Conservation (phyloP, 169 alveolate species). For the Cystoisospora suis region DNA sequence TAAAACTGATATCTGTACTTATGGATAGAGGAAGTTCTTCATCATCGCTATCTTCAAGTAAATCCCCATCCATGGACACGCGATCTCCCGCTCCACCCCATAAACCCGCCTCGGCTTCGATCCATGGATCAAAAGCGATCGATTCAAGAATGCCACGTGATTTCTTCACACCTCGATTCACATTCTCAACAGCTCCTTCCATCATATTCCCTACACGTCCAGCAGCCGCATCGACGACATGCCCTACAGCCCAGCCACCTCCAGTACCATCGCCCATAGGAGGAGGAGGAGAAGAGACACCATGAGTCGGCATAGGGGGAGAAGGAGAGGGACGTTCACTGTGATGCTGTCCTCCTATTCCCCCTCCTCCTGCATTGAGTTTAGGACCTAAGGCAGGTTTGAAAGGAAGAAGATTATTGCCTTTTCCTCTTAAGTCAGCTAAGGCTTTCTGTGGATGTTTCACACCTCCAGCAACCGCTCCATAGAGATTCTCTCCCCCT, state of each 20-base stretch:
- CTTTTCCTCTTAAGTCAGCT: neutral
- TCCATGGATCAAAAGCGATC: too few species aligned
- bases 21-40: neutral
- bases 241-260: neutral
- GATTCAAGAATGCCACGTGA: too few species aligned
- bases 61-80: neutral
- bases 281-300: too few species aligned
- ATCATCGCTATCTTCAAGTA: neutral
- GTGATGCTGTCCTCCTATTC: neutral
- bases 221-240: neutral
- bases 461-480: neutral
- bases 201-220: neutral
- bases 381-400: neutral
- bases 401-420: neutral
- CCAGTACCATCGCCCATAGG: neutral
- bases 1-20: conserved; percentile 28
- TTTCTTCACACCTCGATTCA: neutral
- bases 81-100: neutral
- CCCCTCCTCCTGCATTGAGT: neutral
- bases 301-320: too few species aligned
- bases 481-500: neutral
- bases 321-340: too few species aligned
- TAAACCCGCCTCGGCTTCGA: too few species aligned
- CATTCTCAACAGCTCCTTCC: too few species aligned
- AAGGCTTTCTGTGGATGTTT: neutral